Evolutionary conservation across 257 asterid genomes (phyloP), one percentile per base, ranked within the genome.

Genomic region (Gynochthodes officinalis): DNA sequence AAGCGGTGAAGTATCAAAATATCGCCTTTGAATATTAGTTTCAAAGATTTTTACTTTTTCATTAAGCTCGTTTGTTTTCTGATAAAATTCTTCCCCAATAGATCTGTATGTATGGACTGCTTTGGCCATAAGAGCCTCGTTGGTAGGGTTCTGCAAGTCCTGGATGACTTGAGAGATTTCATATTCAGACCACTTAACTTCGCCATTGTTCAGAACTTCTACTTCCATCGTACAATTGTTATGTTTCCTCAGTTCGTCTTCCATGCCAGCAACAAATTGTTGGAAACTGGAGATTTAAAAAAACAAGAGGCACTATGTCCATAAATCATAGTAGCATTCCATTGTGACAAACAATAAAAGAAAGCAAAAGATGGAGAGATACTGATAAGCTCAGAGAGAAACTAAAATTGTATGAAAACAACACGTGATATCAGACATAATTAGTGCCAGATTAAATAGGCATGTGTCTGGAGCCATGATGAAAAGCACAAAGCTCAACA

Each of bases 71-170:
- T 84, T 35, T 48, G 98, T 91, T 81, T 81, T 84, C 74, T 75
- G 81, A 81, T 89, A 93, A 72, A 88, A 75, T 78, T 79, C 78
- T 76, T 89, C 89, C 44, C 98, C 98, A 48, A 86, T 83, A 73
- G 73, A 81, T 79, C 76, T 89, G 71, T 93, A 93, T 71, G 69
- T 84, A 48, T 74, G 79, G 46, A 91, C 85, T 48, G 98, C 97
- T 85, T 87, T 86, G 79, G 68, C 78, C 80, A 87, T 84, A 68
- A 85, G 59, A 37, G 82, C 52, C 69, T 69, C 77, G 72, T 82
- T 86, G 71, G 90, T 76, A 77, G 94, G 87, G 76, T 80, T 85
- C 75, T 88, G 86, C 84, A 93, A 75, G 73, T 87, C 93, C 86
- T 86, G 86, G 69, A 89, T 78, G 69, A 88, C 80, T 58, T 72